phyloP scores from a whole-genome alignment of 2,329 filamentous ascomycete genomes.

The Xylariomycetidae sp. region DNA sequence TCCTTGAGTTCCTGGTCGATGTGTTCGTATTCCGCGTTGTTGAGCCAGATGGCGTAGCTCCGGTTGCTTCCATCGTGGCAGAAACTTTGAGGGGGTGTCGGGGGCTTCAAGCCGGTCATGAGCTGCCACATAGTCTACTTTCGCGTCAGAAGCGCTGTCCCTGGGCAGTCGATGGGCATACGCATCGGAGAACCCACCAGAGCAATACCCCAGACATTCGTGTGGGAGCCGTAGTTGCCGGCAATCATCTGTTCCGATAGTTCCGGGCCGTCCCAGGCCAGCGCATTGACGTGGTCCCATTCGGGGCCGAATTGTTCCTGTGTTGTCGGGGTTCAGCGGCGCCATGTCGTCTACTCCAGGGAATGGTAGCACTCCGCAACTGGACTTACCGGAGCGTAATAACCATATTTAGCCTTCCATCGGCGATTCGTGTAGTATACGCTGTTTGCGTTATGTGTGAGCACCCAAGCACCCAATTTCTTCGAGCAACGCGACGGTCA shows the following conservation, averaged over 20 bases:
- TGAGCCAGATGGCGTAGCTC: constrained; percentile 6
- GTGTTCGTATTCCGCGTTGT: neutral
- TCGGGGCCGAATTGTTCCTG: constrained; percentile 20
- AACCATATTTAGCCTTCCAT: constrained; percentile 5
- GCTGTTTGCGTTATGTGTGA: no score
- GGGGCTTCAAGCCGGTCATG: constrained; percentile 8
- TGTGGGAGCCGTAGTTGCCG: constrained; percentile 14
- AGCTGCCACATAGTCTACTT: constrained; percentile 19
- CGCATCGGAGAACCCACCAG: constrained; percentile 8
- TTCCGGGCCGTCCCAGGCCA: constrained; percentile 6
- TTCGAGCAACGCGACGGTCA: no score
- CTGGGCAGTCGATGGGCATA: constrained; percentile 4
- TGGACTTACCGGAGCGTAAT: constrained; percentile 12
- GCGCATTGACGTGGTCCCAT: constrained; percentile 11
- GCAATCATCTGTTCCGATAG: constrained; percentile 12
- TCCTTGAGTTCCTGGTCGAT: constrained; percentile 11
- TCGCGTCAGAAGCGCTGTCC: no score
- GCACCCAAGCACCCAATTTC: no score
- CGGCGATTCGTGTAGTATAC: constrained; percentile 8
- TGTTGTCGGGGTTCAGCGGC: no score
- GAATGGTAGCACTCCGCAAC: neutral
- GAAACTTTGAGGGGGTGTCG: constrained; percentile 2
- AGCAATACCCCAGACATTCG: constrained; percentile 16
- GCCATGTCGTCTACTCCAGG: no score
- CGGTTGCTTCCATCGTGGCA: neutral